A percentile compares a stretch with the other conserved stretches of the same genome.
These are phyloP conservation scores for Lentinus tigrinus DNA, from an alignment of 768 basidiomycete species.

Conservation along the genomic window DNA sequence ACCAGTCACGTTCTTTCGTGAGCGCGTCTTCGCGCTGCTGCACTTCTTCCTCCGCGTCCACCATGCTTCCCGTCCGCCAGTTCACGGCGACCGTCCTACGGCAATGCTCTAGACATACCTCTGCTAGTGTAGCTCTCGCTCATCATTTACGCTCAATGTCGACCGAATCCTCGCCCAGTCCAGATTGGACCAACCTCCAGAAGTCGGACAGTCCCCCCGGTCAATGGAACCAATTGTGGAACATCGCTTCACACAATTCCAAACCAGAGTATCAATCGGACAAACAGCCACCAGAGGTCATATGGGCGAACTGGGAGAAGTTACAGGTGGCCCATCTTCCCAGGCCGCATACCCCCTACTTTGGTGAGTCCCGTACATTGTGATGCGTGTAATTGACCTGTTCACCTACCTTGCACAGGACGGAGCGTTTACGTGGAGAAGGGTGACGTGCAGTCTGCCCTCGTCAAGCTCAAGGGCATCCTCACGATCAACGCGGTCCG, in stretches of 20 bases:
- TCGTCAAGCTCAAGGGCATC: slow-evolving; percentile 47
- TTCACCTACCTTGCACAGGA: slow-evolving; percentile 39
- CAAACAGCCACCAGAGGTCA: slow-evolving; percentile 30
- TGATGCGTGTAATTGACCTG: background rate
- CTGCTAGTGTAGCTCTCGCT: background rate
- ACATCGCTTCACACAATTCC: too few relatives aligned
- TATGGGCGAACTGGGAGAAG: slow-evolving; percentile 38
- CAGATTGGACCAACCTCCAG: background rate
- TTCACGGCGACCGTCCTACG: background rate
- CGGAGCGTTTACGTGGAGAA: slow-evolving; percentile 52
- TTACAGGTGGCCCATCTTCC: slow-evolving; percentile 21
- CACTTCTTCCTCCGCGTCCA: background rate
- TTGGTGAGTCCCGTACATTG: slow-evolving; percentile 39
- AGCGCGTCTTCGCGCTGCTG: background rate
- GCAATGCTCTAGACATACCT: background rate
- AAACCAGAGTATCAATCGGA: background rate
- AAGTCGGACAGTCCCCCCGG: too few relatives aligned
- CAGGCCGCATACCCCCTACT: slow-evolving; percentile 51
- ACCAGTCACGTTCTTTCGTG: background rate
- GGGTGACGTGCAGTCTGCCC: slow-evolving; percentile 47
- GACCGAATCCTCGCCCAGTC: background rate
- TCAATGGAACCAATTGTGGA: too few relatives aligned
- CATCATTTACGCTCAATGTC: background rate
- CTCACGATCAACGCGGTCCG: slow-evolving; percentile 54
- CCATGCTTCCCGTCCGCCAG: background rate